These are phyloP conservation scores for Boletellus sp. DNA, from an alignment of 768 basidiomycete species.

Conservation along the genomic window DNA sequence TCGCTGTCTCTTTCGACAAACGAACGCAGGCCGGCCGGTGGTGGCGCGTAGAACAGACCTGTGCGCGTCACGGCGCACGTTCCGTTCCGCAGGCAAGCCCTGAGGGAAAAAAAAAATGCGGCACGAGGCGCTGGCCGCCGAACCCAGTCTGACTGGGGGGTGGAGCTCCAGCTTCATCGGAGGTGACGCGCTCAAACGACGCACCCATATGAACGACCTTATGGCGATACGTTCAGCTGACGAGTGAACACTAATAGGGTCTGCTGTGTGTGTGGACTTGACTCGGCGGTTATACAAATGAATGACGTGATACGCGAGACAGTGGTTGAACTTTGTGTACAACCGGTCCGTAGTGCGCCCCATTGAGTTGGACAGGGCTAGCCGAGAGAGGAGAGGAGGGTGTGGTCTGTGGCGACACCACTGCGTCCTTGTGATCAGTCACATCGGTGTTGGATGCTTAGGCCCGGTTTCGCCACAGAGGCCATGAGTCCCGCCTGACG, in stretches of 20 bases:
- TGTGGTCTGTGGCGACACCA: not conserved
- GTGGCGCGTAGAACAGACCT: not conserved
- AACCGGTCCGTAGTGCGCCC: conserved; percentile 14
- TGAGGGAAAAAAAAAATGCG: not conserved
- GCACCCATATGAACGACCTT: conserved; percentile 18
- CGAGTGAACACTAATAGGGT: conserved; percentile 11
- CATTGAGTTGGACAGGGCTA: not conserved
- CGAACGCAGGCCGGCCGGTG: conserved; percentile 1
- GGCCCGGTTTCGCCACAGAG: conserved; percentile 6
- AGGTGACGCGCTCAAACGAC: conserved; percentile 20
- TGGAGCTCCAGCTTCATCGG: conserved; percentile 11
- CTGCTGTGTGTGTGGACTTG: conserved; percentile 14
- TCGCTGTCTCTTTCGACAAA: conserved; percentile 10
- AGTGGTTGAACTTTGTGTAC: conserved; percentile 24
- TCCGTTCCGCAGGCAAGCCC: not conserved
- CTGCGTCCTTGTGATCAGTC: too few species aligned
- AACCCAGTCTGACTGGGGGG: conserved; percentile 3
- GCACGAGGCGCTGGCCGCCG: conserved; percentile 10
- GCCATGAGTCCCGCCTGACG: conserved; percentile 3
- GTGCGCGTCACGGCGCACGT: conserved; percentile 4
- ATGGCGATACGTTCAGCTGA: conserved; percentile 20
- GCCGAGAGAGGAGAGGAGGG: not conserved
- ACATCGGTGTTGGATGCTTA: too few species aligned
- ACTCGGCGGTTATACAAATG: conserved; percentile 13
- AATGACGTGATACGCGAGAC: conserved; percentile 29